These are phyloP conservation scores for Moelleriella libera DNA, from an alignment of 2,329 filamentous ascomycete species.

Conservation along the genomic window DNA sequence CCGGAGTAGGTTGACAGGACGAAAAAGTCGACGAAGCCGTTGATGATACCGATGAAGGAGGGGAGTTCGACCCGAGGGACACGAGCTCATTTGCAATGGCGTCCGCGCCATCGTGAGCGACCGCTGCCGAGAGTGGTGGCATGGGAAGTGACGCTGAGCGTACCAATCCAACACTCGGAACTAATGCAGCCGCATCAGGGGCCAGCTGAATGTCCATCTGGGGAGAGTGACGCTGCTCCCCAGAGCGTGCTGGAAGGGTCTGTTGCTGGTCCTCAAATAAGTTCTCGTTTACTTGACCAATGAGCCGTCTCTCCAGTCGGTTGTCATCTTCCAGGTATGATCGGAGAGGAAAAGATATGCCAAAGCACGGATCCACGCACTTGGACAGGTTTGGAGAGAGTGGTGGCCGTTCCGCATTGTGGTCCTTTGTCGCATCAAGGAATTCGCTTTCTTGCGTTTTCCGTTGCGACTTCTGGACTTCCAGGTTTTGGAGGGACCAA, in stretches of 20 bases:
- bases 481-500: too few relatives aligned
- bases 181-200: too few relatives aligned
- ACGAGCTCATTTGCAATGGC: not conserved
- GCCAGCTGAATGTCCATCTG: too few relatives aligned
- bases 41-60: not conserved
- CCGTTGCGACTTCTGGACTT: too few relatives aligned
- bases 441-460: too few relatives aligned
- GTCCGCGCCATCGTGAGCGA: not conserved
- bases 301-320: not conserved
- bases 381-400: too few relatives aligned
- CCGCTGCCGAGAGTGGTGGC: not conserved
- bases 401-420: too few relatives aligned
- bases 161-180: not conserved
- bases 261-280: not conserved
- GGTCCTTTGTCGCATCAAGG: too few relatives aligned
- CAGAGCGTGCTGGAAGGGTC: not conserved
- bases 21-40: slow-evolving; percentile 1
- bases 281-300: not conserved
- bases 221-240: not conserved
- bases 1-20: not conserved
- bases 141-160: not conserved
- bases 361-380: too few relatives aligned
- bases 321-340: slow-evolving; percentile 2
- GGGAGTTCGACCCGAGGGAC: not conserved
- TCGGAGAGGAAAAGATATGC: slow-evolving; percentile 1